These are phyloP conservation scores for Penicillium digitatum DNA, from an alignment of 2,329 filamentous ascomycete species.

Conservation along the genomic window DNA sequence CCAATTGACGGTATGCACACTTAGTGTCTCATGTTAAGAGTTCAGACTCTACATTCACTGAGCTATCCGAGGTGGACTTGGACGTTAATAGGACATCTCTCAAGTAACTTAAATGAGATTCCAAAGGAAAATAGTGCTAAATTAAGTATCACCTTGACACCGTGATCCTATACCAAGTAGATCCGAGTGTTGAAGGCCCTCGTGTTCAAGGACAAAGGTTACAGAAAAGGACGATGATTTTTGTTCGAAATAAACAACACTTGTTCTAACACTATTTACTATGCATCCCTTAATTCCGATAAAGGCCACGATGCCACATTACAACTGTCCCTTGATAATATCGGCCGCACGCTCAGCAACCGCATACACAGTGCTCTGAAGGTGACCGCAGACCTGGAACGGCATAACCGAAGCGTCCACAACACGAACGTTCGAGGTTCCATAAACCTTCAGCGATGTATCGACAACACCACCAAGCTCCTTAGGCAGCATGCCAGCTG, in stretches of 20 bases:
- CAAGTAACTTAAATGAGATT: too few relatives aligned
- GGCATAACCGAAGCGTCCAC: constrained; percentile 33
- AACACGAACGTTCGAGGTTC: constrained; percentile 32
- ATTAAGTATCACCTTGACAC: not conserved
- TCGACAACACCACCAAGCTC: constrained; percentile 35
- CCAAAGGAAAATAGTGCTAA: not conserved
- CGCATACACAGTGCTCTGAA: constrained; percentile 28
- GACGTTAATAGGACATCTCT: not conserved
- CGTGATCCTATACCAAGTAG: not conserved
- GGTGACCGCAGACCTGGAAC: constrained; percentile 28
- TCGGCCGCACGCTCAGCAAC: constrained; percentile 32
- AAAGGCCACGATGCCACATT: not conserved
- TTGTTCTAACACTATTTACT: not conserved
- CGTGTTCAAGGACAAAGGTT: not conserved
- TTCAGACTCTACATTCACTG: too few relatives aligned
- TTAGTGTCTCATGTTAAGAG: too few relatives aligned
- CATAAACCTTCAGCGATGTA: constrained; percentile 30
- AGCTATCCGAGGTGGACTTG: too few relatives aligned
- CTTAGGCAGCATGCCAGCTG: constrained; percentile 32
- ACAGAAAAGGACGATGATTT: not conserved
- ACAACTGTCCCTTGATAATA: constrained; percentile 24
- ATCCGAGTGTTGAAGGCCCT: not conserved
- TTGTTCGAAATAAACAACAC: not conserved
- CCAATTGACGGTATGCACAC: too few relatives aligned
- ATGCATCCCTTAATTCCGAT: not conserved